Evolutionary conservation across 2,329 filamentous ascomycete genomes (phyloP).

Genomic region (Xenoacremonium recifei): DNA sequence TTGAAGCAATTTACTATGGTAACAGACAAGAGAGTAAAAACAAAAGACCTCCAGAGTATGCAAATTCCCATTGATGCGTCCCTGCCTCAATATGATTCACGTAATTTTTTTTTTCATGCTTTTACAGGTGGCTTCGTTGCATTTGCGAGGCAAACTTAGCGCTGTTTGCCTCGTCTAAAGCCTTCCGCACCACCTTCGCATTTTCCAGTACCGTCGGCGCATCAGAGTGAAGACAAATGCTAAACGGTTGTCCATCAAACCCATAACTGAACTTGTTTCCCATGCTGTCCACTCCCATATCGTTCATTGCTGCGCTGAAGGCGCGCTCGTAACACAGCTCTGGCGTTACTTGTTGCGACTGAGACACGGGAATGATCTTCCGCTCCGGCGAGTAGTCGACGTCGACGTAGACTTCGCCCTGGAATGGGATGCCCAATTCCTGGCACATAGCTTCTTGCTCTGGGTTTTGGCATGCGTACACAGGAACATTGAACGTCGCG

Average conservation of each 20-base stretch:
- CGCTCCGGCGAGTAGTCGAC: constrained; percentile 27
- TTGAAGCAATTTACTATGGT: too few relatives aligned
- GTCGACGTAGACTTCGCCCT: constrained; percentile 26
- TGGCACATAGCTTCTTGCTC: constrained; percentile 20
- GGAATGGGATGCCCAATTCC: constrained; percentile 23
- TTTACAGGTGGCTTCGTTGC: too few relatives aligned
- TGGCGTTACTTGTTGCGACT: too few relatives aligned
- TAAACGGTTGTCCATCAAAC: constrained; percentile 39
- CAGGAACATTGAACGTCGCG: constrained; percentile 26
- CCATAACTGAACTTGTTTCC: constrained; percentile 36
- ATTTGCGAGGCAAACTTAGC: too few relatives aligned
- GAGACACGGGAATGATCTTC: constrained; percentile 16
- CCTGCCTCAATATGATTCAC: too few relatives aligned
- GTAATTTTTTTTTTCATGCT: too few relatives aligned
- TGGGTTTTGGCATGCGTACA: too few relatives aligned
- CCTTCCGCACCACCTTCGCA: constrained; percentile 35
- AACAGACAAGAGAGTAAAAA: too few relatives aligned
- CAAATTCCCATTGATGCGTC: too few relatives aligned
- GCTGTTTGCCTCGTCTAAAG: constrained; percentile 40
- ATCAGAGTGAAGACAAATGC: constrained; percentile 47
- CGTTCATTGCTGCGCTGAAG: constrained; percentile 55
- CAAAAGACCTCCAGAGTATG: too few relatives aligned
- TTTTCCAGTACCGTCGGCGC: constrained; percentile 44
- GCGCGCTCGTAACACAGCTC: too few relatives aligned
- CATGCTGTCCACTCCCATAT: constrained; percentile 35